These are phyloP conservation scores for Boletus barrowsii DNA, from an alignment of 768 basidiomycete species.

Conservation along the genomic window DNA sequence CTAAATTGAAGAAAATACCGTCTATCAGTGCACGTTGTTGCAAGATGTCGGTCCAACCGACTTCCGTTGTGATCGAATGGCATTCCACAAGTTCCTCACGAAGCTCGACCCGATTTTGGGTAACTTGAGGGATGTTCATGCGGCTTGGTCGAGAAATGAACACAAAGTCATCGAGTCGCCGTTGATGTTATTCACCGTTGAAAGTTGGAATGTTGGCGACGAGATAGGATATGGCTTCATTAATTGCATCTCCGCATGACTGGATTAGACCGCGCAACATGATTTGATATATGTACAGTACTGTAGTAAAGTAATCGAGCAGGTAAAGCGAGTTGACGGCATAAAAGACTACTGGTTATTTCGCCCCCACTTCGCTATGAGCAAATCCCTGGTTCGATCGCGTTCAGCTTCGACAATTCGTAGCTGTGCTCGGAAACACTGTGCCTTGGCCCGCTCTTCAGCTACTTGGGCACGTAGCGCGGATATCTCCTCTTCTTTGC, in stretches of 20 bases:
- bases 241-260: conserved; percentile 5
- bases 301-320: neutral
- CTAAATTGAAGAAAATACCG: neutral
- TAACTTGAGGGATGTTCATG: conserved; percentile 42
- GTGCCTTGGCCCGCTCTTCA: conserved; percentile 5
- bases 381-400: conserved; percentile 10
- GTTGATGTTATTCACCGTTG: conserved; percentile 25
- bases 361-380: conserved; percentile 5
- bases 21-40: conserved; percentile 42
- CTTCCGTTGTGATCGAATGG: conserved; percentile 38
- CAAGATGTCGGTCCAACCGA: conserved; percentile 43
- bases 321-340: neutral
- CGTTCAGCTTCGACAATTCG: conserved; percentile 2
- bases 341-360: neutral
- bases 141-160: conserved; percentile 23
- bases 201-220: conserved; percentile 27
- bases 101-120: conserved; percentile 48
- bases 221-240: conserved; percentile 26
- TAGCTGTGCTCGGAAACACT: conserved; percentile 3
- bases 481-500: conserved; percentile 4
- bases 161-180: conserved; percentile 23
- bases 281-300: neutral
- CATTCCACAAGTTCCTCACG: conserved; percentile 36
- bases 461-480: conserved; percentile 3
- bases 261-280: no score